Conservation (phyloP, 2,329 filamentous ascomycete genomes). For the Colletotrichum zoysiae region DNA sequence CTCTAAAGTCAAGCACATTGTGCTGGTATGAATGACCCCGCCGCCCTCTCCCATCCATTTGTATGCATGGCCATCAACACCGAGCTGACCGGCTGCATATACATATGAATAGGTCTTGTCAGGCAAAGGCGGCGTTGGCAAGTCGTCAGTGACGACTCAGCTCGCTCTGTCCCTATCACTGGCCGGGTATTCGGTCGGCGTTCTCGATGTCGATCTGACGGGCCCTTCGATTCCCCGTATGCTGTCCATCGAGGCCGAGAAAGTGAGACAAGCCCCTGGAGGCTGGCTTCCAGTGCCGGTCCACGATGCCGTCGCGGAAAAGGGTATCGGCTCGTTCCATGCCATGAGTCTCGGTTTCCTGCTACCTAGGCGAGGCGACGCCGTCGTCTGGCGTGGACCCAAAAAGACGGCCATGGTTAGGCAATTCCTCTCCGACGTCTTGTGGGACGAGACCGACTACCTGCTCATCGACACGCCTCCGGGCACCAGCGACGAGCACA, state of each 20-base stretch:
- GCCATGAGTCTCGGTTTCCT: slow-evolving; percentile 97
- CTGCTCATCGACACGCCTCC: slow-evolving; percentile 96
- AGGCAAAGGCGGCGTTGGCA: slow-evolving; percentile 97
- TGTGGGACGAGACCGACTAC: slow-evolving; percentile 91
- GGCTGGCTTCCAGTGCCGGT: slow-evolving; percentile 94
- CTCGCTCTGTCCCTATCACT: slow-evolving; percentile 90
- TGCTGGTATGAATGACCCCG: slow-evolving; percentile 70
- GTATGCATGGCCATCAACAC: neutral
- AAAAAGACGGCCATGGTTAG: slow-evolving; percentile 99
- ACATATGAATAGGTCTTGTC: slow-evolving; percentile 75
- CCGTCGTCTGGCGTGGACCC: slow-evolving; percentile 96
- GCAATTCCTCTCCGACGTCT: slow-evolving; percentile 92
- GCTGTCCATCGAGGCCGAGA: slow-evolving; percentile 88
- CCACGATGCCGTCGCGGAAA: slow-evolving; percentile 69
- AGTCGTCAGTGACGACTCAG: slow-evolving; percentile 97
- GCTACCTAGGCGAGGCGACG: slow-evolving; percentile 84
- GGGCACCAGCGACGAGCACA: slow-evolving; percentile 96
- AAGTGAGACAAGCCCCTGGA: slow-evolving; percentile 90
- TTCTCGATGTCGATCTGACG: slow-evolving; percentile 96
- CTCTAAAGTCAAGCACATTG: slow-evolving; percentile 79
- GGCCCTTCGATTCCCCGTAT: slow-evolving; percentile 96
- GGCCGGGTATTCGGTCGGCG: slow-evolving; percentile 88
- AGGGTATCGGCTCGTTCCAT: slow-evolving; percentile 72
- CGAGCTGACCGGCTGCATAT: slow-evolving; percentile 10
- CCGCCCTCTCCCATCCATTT: slow-evolving; percentile 18